Evolutionary conservation across 2,329 filamentous ascomycete genomes (phyloP), one percentile per base, ranked within the genome.

Genomic region (Ramichloridium luteum): DNA sequence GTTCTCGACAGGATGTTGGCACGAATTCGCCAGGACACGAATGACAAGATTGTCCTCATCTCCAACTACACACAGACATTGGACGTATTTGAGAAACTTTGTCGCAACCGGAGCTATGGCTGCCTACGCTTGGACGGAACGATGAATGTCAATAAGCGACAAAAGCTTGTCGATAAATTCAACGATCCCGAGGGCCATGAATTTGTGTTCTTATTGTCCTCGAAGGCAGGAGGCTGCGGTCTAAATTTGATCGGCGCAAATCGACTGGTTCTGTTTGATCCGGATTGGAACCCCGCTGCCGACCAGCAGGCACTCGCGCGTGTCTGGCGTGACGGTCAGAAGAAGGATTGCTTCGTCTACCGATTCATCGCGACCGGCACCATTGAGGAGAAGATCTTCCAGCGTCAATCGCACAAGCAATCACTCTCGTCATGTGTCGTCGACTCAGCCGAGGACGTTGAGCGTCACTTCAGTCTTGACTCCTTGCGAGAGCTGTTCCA

Each of bases 311-410:
- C 90, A 3, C 70, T 98, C 16, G 90, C 90, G 20, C 81, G 90
- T 64, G 90, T 98, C 13, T 98, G 90, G 90, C 82, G 90, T 67
- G 90, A 98, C 49, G 90, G 90, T 0, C 90, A 98, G 58, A 96
- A 92, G 68, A 98, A 98, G 54, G 90, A 98, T 51, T 98, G 90
- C 52, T 98, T 98, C 49, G 90, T 98, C 11, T 98, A 98, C 57
- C 81, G 90, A n/a, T 98, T 98, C 61, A 98, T 98, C 48, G 82
- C 86, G 0, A 96, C 92, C 0, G 90, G 90, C 3, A 94, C 86
- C 0, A 98, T 98, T 39, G 90, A 98, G 54, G 90, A 98, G 59
- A 98, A 98, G 62, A 94, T 98, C 46, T 98, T 98, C 62, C 90
- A 98, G 58, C 79, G 92, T 6, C 90, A 98, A 53, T 93, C 83